Conservation (phyloP, 805 yeast species). For the Candida alai region DNA sequence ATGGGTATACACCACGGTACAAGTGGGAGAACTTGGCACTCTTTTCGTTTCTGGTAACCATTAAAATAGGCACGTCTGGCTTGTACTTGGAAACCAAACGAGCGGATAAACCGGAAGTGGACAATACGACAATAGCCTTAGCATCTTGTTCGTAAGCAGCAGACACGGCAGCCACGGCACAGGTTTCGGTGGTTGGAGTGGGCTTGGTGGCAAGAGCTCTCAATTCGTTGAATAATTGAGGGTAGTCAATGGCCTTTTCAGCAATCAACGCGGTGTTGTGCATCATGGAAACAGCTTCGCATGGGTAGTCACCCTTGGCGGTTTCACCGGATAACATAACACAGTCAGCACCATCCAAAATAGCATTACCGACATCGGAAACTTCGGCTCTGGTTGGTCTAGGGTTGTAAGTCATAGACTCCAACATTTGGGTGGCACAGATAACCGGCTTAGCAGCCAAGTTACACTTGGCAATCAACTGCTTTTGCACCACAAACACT, state of each 20-base stretch:
- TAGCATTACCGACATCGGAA: slow-evolving; percentile 98
- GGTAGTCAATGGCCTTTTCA: slow-evolving; percentile 94
- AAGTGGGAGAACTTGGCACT: slow-evolving; percentile 95
- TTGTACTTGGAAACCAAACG: slow-evolving; percentile 96
- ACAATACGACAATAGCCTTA: slow-evolving; percentile 92
- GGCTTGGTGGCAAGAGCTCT: slow-evolving; percentile 84
- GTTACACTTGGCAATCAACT: slow-evolving; percentile 98
- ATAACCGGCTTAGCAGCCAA: slow-evolving; percentile 99
- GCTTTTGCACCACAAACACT: slow-evolving; percentile 98
- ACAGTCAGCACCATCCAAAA: slow-evolving; percentile 99
- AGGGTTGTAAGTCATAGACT: slow-evolving; percentile 99
- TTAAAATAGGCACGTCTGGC: slow-evolving; percentile 94
- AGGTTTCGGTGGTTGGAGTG: slow-evolving; percentile 90
- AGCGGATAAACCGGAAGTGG: slow-evolving; percentile 93
- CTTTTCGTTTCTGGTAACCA: slow-evolving; percentile 93
- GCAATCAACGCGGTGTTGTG: slow-evolving; percentile 95
- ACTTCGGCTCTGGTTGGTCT: slow-evolving; percentile 99
- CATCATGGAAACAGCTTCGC: slow-evolving; percentile 98
- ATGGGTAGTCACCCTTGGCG: slow-evolving; percentile 98
- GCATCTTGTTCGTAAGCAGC: slow-evolving; percentile 96
- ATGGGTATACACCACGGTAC: slow-evolving; percentile 98
- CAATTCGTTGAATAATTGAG: slow-evolving; percentile 78
- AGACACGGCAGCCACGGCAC: slow-evolving; percentile 94
- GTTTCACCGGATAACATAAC: slow-evolving; percentile 99
- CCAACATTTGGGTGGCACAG: slow-evolving; percentile 99